These are phyloP conservation scores for Talaromyces nanjingensis DNA, from an alignment of 495 filamentous ascomycete species.

Conservation along the genomic window DNA sequence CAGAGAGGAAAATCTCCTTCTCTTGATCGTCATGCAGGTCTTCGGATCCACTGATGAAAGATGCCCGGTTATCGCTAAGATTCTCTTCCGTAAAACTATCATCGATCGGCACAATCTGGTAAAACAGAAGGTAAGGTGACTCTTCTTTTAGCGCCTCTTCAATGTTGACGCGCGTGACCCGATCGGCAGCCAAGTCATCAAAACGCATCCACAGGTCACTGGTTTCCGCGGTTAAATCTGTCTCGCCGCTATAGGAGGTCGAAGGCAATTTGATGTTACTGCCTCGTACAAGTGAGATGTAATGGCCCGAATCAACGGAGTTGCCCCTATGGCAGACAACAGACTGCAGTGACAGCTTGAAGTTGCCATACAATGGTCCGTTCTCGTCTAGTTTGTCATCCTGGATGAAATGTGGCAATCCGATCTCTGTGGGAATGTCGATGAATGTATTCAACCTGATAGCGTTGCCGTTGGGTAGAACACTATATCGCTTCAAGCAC, in stretches of 20 bases:
- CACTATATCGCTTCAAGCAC: conserved; percentile 84
- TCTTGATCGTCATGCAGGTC: conserved; percentile 13
- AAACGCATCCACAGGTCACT: conserved; percentile 76
- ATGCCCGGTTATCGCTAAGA: conserved; percentile 45
- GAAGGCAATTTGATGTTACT: conserved; percentile 38
- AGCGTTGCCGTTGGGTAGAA: conserved; percentile 59
- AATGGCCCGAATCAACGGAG: conserved; percentile 87
- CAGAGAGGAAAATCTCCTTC: not conserved
- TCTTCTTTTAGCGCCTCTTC: conserved; percentile 71
- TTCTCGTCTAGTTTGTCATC: conserved; percentile 62
- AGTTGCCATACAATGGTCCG: conserved; percentile 65
- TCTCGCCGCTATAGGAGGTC: conserved; percentile 42
- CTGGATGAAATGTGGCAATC: conserved; percentile 81
- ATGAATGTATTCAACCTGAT: conserved; percentile 69
- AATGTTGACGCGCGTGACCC: conserved; percentile 71
- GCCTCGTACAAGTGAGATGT: conserved; percentile 73
- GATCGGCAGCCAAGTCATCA: conserved; percentile 70
- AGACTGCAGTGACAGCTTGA: conserved; percentile 84
- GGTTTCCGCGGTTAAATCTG: conserved; percentile 42
- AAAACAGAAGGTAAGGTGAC: conserved; percentile 90
- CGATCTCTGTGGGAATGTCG: conserved; percentile 87
- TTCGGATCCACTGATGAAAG: conserved; percentile 45
- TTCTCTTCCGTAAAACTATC: conserved; percentile 47
- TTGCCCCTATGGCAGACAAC: conserved; percentile 86
- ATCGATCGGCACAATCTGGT: conserved; percentile 83